A percentile compares a stretch with the other conserved stretches of the same genome.
These are phyloP conservation scores for Trichoderma atroviride DNA, from an alignment of 2,329 filamentous ascomycete genomes.

Conservation along the genomic window DNA sequence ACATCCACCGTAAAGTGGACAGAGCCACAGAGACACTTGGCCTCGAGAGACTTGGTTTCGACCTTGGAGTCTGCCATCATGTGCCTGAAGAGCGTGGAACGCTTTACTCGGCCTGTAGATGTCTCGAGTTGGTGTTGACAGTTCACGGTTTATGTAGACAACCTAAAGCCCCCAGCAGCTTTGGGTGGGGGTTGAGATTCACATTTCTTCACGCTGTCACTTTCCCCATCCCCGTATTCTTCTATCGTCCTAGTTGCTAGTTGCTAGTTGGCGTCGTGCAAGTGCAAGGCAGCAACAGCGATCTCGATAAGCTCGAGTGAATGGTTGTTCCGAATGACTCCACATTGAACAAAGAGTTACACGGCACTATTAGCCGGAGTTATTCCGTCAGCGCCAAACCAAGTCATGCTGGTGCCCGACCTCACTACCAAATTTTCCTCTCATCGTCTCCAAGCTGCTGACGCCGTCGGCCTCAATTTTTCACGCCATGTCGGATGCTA, in stretches of 20 bases:
- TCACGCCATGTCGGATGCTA: constrained; percentile 45
- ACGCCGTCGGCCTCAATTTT: background rate
- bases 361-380: constrained; percentile 32
- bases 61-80: constrained; percentile 6
- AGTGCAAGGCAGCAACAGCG: background rate
- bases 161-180: background rate
- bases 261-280: background rate
- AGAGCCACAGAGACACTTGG: constrained; percentile 50
- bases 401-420: background rate
- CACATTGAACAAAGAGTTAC: background rate
- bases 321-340: background rate
- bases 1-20: constrained; percentile 48
- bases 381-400: constrained; percentile 29
- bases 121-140: background rate
- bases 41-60: constrained; percentile 43
- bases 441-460: background rate
- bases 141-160: background rate
- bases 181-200: background rate
- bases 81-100: background rate
- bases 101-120: constrained; percentile 26
- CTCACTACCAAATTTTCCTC: constrained; percentile 25
- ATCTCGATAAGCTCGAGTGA: constrained; percentile 2
- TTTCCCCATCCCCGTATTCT: background rate
- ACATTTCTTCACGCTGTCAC: constrained; percentile 4
- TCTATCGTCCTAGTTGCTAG: background rate